Evolutionary conservation across 2,329 filamentous ascomycete species (phyloP).

Genomic region (Zalaria sp.): DNA sequence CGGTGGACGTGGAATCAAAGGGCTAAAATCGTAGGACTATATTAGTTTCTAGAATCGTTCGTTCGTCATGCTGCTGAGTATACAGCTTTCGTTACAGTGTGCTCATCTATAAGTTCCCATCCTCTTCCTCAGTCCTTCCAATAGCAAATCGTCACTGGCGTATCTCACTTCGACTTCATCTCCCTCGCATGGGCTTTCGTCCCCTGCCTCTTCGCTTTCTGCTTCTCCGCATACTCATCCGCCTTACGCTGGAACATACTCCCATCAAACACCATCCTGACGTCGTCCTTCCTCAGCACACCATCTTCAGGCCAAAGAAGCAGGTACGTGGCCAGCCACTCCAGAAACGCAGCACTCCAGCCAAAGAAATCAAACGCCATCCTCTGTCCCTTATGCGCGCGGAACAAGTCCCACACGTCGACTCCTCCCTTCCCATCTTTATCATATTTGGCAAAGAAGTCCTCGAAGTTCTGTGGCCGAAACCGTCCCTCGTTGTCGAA

Average conservation of each 20-base stretch:
- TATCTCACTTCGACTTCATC: too few species aligned
- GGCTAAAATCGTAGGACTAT: too few species aligned
- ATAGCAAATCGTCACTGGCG: too few species aligned
- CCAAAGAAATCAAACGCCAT: slow-evolving; percentile 30
- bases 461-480: slow-evolving; percentile 32
- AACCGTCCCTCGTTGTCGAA: slow-evolving; percentile 33
- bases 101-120: too few species aligned
- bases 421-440: slow-evolving; percentile 23
- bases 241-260: slow-evolving; percentile 35
- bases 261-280: slow-evolving; percentile 38
- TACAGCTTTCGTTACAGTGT: too few species aligned
- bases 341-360: slow-evolving; percentile 29
- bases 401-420: slow-evolving; percentile 23
- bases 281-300: slow-evolving; percentile 42
- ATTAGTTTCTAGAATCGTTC: too few species aligned
- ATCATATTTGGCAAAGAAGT: slow-evolving; percentile 34
- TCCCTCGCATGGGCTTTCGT: neutral
- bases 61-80: too few species aligned
- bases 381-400: slow-evolving; percentile 27
- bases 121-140: too few species aligned
- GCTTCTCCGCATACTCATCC: slow-evolving; percentile 15
- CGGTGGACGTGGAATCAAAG: too few species aligned
- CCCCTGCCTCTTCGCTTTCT: slow-evolving; percentile 1
- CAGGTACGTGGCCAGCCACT: slow-evolving; percentile 37
- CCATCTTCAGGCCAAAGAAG: slow-evolving; percentile 43